Base-by-base conservation (phyloP, 768 basidiomycete species). In the Dacryopinax spathularia region DNA sequence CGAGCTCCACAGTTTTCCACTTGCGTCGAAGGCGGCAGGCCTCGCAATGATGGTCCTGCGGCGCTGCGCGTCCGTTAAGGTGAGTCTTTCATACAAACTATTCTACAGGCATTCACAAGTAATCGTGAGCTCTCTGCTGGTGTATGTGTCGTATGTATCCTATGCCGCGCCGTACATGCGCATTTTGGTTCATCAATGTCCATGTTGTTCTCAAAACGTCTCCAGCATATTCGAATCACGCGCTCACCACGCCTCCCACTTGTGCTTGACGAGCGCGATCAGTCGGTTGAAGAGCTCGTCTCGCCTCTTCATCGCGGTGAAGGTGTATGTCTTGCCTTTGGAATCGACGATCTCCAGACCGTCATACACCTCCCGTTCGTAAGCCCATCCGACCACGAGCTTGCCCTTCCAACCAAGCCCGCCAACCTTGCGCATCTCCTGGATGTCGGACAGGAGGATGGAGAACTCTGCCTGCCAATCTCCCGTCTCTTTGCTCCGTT, bases 391-490 rank as follows among this genome's bases (percentile, higher is more conserved):
- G 25, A 76, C 72, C 31, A 77, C 67, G 36, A 76, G 64, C 70
- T 72, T 72, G n/a, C 71, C 73, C 72, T 75, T 76, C 73, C 74
- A 76, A 37, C 75, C 76, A 41, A 75, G 71, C 34, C 76, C 75
- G 34, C 76, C 76, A 44, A 75, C 61, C 70, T 72, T 75, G 65
- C 69, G 62, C 60, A 75, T 56, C 63, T 70, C 69, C 10, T 62
- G 64, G 15, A 75, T 68, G 48, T 74, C 73, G 36, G 64, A 60
- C 2, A 77, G 59, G 34, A 70, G 68, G 22, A 76, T 66, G 22
- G 70, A 70, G 31, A 65, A 67, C 33, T 60, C 35, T 5, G 65
- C 36, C 37, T 67, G 62, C 31, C 60, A 63, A 29, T 66, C 62
- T 16, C 33, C 33, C 16, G 39, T 20, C 9, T 12, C 43, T 7